Conservation (phyloP, 768 basidiomycete species). For the Arthromyces matolae region DNA sequence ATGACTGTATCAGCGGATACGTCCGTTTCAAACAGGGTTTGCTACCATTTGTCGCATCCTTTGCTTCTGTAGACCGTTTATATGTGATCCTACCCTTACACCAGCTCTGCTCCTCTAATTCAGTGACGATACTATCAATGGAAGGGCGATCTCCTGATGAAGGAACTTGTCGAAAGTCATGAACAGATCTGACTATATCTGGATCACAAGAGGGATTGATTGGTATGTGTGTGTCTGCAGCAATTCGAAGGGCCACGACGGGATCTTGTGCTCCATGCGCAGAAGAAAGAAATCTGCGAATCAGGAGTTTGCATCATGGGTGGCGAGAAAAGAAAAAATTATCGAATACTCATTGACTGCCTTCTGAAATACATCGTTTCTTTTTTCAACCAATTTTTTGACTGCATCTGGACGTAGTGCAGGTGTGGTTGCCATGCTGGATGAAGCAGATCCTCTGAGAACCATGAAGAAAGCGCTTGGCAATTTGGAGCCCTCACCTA, state of each 20-base stretch:
- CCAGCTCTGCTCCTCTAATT: slow-evolving; percentile 57
- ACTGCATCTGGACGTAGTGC: slow-evolving; percentile 52
- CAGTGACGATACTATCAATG: slow-evolving; percentile 54
- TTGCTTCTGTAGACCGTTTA: slow-evolving; percentile 50
- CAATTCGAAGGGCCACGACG: slow-evolving; percentile 56
- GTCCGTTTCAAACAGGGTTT: not conserved
- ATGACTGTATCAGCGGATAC: too few species aligned
- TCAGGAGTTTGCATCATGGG: too few species aligned
- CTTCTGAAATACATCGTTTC: slow-evolving; percentile 59
- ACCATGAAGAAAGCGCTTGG: too few species aligned
- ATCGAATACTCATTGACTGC: slow-evolving; percentile 76
- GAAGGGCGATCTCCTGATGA: slow-evolving; percentile 50
- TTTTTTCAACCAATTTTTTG: slow-evolving; percentile 66
- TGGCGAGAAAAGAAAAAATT: too few species aligned
- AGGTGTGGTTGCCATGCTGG: slow-evolving; percentile 21
- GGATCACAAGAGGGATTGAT: slow-evolving; percentile 42
- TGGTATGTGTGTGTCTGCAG: slow-evolving; percentile 70
- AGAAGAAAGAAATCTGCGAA: slow-evolving; percentile 55
- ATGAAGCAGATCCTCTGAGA: too few species aligned
- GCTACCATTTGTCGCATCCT: slow-evolving; percentile 46
- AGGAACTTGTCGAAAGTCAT: slow-evolving; percentile 28
- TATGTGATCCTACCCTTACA: slow-evolving; percentile 69
- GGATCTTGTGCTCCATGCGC: slow-evolving; percentile 55
- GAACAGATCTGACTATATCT: slow-evolving; percentile 8
- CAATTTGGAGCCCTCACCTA: too few species aligned